Evolutionary conservation across 2,329 filamentous ascomycete species (phyloP), one percentile per base, ranked within the genome.

Genomic region (Curvularia sp.): DNA sequence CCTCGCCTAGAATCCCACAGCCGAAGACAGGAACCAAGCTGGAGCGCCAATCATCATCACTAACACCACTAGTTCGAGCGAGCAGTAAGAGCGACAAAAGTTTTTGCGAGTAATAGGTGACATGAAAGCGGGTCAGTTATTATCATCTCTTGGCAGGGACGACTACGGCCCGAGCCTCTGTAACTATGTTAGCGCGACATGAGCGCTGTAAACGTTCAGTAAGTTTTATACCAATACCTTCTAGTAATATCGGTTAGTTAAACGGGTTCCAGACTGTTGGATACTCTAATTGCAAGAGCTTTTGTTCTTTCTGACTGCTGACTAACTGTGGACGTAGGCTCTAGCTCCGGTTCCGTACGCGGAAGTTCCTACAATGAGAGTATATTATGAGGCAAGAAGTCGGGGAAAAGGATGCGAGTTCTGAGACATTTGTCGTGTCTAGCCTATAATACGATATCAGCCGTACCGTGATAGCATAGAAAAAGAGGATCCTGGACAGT

Each of bases 1-100:
- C 55, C 51, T 39, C 30, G 46, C 51, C 46, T 58, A 49, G 39
- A 38, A 41, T 41, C 41, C 30, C 15, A 55, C 8, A 41, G 18
- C 39, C 46, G 30, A 27, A 7, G 25, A 50, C 39, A 39, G 25
- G 19, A 45, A 32, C 39, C n/a, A 42, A n/a, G 30, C 18, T 28
- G 39, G 41, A 50, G 47, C 51, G 32, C 21, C 39, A 25, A 30
- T 49, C 4, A 23, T 39, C 13, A 15, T 38, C n/a, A n/a, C n/a
- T n/a, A 49, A 36, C 25, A 36, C 23, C 9, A 10, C 18, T 32
- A 28, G 5, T n/a, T 25, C 18, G 45, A 18, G 15, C 18, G 4
- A n/a, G 18, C 23, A 30, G 27, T 32, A 42, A 48, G 12, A 41
- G 25, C n/a, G 12, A 15, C 2, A 19, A 38, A 50, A 13, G 28